Evolutionary conservation across 208 protist genomes (phyloP), one percentile per base, ranked within the genome.

Genomic region (Porcisia deanei): DNA sequence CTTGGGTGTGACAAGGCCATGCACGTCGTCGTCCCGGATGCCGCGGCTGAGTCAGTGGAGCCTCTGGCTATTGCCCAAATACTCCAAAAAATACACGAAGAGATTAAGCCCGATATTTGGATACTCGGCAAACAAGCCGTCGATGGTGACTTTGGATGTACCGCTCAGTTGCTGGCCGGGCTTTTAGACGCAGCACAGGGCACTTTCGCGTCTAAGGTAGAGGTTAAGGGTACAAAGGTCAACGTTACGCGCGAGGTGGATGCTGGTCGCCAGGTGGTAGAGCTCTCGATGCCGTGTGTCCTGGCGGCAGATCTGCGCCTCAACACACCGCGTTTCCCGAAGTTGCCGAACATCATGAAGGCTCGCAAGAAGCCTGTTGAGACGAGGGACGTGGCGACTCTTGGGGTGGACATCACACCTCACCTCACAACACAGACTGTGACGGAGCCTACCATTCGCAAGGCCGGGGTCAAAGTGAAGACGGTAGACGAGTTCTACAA

Each of bases 301-400:
- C 67, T 98, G 47, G 89, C 91, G 12, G 88, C 89, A 39, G 97
- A 99, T 79, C 89, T 95, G 61, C 92, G 93, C 57, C 91, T 99
- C 70, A 99, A 99, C 86, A 98, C 98, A 55, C 97, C 97, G 10
- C 87, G 97, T 60, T 99, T 98, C 80, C 94, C 96, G 20, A 99
- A 97, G 80, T 88, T 99, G 64, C 97, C 95, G n/a, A 98, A 98
- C 80, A 99, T 99, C 82, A 99, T 99, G 97, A 98, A 99, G 89
- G 98, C 98, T 22, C 96, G 98, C 80, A 99, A 99, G 86, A 99
- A 99, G 87, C 87, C 91, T 8, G 90, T 98, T 75, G 96, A 98
- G 66, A 89, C 80, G 16, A 94, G 87, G 25, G 89, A 90, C 3
- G 73, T 95, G 14, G 71, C 72, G 20, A 80, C 90, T 34, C 76